These are phyloP conservation scores for Lipomyces chichibuensis DNA, from an alignment of 805 yeast species.

Conservation along the genomic window DNA sequence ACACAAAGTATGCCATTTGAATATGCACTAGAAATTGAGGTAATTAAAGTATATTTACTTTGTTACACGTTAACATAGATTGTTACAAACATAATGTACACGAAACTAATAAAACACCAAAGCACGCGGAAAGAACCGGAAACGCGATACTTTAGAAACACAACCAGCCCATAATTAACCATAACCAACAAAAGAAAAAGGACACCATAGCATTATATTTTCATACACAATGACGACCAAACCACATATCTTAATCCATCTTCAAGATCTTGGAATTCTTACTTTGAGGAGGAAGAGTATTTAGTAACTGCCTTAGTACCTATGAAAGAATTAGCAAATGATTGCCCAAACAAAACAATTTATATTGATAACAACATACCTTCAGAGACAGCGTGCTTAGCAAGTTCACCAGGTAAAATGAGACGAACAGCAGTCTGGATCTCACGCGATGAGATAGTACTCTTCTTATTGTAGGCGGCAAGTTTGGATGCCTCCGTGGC, in stretches of 20 bases:
- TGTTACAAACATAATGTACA: constrained; percentile 27
- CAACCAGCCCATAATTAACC: constrained; percentile 30
- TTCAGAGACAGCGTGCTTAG: constrained; percentile 97
- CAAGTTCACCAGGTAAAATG: constrained; percentile 97
- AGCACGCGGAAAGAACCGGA: constrained; percentile 17
- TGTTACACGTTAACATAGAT: background rate
- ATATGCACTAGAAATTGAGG: background rate
- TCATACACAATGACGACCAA: constrained; percentile 9
- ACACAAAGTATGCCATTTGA: background rate
- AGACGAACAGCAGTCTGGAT: constrained; percentile 98
- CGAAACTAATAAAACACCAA: constrained; percentile 30
- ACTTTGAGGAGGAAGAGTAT: constrained; percentile 36
- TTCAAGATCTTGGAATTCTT: constrained; percentile 4
- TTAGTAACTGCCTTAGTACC: constrained; percentile 38
- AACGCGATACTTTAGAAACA: constrained; percentile 13
- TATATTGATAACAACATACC: constrained; percentile 55
- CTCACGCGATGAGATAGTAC: constrained; percentile 97
- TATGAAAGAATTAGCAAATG: background rate
- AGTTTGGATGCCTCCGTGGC: constrained; percentile 97
- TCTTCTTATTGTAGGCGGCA: constrained; percentile 98
- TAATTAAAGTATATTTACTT: background rate
- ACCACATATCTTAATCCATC: constrained; percentile 8
- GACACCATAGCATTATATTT: constrained; percentile 25
- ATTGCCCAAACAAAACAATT: constrained; percentile 1
- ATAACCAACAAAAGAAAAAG: constrained; percentile 33